Evolutionary conservation across 768 basidiomycete genomes (phyloP).

Genomic region (Termitomyces sp.): DNA sequence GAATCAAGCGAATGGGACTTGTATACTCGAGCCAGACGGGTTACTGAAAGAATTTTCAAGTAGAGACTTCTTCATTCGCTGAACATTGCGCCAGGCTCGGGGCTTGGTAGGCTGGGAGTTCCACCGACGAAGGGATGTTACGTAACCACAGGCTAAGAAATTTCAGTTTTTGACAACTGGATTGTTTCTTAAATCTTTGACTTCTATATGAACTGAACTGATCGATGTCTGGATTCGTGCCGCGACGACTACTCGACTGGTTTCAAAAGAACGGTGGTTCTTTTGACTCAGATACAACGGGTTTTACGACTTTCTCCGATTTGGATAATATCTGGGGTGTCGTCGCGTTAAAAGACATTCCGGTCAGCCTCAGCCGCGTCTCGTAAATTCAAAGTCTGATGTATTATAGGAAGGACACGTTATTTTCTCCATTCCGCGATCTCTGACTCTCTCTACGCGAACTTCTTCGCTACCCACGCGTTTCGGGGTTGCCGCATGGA

Average conservation of each 20-base stretch:
- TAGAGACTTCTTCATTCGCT: neutral
- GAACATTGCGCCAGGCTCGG: neutral
- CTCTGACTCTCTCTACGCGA: conserved; percentile 69
- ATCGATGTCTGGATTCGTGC: neutral
- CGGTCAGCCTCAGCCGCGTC: conserved; percentile 34
- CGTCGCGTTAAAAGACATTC: conserved; percentile 67
- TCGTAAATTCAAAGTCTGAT: neutral
- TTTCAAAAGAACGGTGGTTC: conserved; percentile 45
- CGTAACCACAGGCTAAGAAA: neutral
- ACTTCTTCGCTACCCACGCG: conserved; percentile 61
- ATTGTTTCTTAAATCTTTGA: neutral
- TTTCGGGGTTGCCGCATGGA: conserved; percentile 66
- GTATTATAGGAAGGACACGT: conserved; percentile 57
- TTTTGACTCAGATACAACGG: conserved; percentile 42
- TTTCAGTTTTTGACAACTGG: neutral
- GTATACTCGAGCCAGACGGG: no score
- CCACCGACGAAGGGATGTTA: neutral
- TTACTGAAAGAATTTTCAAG: neutral
- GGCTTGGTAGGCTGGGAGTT: no score
- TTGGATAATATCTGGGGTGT: conserved; percentile 67
- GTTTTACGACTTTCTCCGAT: conserved; percentile 36
- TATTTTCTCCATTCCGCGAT: conserved; percentile 79
- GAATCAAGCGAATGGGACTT: neutral
- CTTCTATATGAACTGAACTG: neutral
- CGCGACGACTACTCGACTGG: conserved; percentile 33